These are phyloP conservation scores for Trichoderma endophyticum DNA, from an alignment of 2,329 filamentous ascomycete genomes.

Conservation along the genomic window DNA sequence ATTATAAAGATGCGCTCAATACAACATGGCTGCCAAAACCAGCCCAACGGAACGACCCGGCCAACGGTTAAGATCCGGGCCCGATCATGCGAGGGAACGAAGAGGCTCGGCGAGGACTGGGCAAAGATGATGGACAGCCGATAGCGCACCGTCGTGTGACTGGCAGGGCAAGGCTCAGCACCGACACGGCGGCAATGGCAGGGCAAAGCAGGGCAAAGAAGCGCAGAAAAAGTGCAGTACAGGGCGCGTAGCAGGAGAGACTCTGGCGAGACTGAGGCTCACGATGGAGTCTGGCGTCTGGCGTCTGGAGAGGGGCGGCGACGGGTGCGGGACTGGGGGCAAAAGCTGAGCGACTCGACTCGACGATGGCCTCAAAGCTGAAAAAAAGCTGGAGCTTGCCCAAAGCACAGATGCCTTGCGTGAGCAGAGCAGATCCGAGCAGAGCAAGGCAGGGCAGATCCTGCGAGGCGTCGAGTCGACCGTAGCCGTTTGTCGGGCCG, in stretches of 20 bases:
- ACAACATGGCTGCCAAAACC: conserved; percentile 9
- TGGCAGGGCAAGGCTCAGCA: conserved; percentile 1
- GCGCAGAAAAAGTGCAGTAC: background rate
- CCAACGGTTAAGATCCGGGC: conserved; percentile 5
- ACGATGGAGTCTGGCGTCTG: conserved; percentile 7
- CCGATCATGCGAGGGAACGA: conserved; percentile 8
- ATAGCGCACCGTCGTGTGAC: conserved; percentile 4
- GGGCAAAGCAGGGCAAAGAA: background rate
- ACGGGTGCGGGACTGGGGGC: conserved; percentile 10
- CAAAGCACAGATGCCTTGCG: background rate
- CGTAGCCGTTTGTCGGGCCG: background rate
- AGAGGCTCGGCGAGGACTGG: conserved; percentile 2
- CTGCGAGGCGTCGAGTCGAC: background rate
- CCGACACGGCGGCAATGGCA: background rate
- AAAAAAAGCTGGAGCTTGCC: conserved; percentile 2
- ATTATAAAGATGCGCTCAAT: conserved; percentile 8
- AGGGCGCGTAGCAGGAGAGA: background rate
- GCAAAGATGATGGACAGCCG: background rate
- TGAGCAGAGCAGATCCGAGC: background rate
- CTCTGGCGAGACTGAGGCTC: conserved; percentile 6
- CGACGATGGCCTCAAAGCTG: conserved; percentile 6
- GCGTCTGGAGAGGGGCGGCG: conserved; percentile 5
- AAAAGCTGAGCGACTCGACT: background rate
- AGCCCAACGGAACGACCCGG: conserved; percentile 10
- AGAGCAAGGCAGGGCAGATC: background rate